phyloP scores from a whole-genome alignment of 2,329 filamentous ascomycete species.

The Botrytis tulipae region DNA sequence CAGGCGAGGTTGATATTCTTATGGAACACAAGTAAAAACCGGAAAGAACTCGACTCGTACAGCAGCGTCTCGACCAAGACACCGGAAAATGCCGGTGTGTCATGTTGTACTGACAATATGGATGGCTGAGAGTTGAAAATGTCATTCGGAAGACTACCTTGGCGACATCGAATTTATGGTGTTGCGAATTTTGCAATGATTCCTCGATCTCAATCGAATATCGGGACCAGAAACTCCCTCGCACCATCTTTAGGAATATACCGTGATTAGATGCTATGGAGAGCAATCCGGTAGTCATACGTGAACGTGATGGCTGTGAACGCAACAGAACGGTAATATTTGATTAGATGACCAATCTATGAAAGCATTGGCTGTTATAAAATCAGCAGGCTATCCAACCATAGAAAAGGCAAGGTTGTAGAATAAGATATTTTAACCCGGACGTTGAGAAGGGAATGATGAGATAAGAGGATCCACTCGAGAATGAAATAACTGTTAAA shows the following conservation, averaged over 20 bases:
- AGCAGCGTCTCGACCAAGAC: background rate
- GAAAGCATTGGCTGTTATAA: background rate
- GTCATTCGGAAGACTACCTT: background rate
- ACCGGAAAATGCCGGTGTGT: background rate
- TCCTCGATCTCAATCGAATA: background rate
- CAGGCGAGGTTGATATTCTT: background rate
- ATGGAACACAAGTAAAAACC: background rate
- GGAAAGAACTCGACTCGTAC: background rate
- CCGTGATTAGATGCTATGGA: background rate
- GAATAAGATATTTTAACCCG: background rate
- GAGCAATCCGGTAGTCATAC: background rate
- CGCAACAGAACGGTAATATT: background rate
- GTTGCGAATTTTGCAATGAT: background rate
- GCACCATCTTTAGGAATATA: background rate
- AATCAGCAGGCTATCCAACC: background rate
- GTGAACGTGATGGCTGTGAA: background rate
- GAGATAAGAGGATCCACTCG: background rate
- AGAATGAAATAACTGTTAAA: background rate
- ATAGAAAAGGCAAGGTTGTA: background rate
- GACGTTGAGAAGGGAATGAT: background rate
- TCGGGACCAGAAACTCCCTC: background rate
- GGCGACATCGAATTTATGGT: constrained; percentile 1
- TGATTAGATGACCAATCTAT: background rate
- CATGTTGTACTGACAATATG: background rate
- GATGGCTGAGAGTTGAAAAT: background rate